Evolutionary conservation across 2,329 filamentous ascomycete genomes (phyloP), one percentile per base, ranked within the genome.

Genomic region (Calonectria honghensis): DNA sequence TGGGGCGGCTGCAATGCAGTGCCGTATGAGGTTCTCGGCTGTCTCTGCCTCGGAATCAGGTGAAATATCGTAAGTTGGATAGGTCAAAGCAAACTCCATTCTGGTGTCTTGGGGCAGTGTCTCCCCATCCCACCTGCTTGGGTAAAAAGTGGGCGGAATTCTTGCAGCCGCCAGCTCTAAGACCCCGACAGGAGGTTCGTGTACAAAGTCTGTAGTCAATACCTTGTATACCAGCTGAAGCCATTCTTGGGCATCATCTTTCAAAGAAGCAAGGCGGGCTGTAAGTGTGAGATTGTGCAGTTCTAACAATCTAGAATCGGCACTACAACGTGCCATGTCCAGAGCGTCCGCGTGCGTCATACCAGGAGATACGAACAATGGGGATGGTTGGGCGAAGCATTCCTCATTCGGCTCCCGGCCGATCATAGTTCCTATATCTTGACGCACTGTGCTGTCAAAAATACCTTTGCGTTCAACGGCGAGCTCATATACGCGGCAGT

Each of bases 291-390:
- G 7, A 6, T n/a, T 10, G 18, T n/a, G 0, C 41, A 45, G 3
- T 4, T 0, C 2, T 20, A 7, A 4, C 11, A 48, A 9, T 11
- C 9, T 24, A 1, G 9, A 13, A 20, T 5, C 11, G 4, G 20
- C 45, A 6, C 4, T 1, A 3, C 13, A 1, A 24, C 4, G 9
- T 3, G 6, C 6, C 3, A 20, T 5, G 1, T 4, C 7, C 16
- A 16, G 20, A 6, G 1, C 41, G 5, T n/a, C 6, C 32, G 9
- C 9, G 32, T 35, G 32, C 32, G 32, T 6, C 32, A 35, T 35
- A 10, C 9, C 9, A 10, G 32, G 32, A 35, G 9, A 35, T 7
- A 10, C 9, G 32, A 20, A 3, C 20, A 48, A 48, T 48, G 3
- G 13, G 39, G 39, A 20, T 41, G 20, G 41, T 11, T 48, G 6